Percentiles rank a stretch among this genome's conserved stretches.
phyloP scores from a whole-genome alignment of 2,329 filamentous ascomycete genomes.

The Colletotrichum nymphaeae region DNA sequence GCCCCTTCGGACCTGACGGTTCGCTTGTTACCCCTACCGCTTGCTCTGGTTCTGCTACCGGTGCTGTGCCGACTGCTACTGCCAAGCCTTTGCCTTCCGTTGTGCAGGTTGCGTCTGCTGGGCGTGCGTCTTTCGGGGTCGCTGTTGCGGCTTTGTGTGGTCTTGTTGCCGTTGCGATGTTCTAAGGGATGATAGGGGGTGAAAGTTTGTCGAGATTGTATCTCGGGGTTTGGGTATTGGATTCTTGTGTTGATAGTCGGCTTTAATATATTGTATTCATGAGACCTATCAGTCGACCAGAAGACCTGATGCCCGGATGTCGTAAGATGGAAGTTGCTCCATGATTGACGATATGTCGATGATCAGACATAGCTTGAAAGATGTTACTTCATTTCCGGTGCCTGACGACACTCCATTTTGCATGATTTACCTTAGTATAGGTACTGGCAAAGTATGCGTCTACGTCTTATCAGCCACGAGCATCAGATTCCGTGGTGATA shows the following conservation, averaged over 20 bases:
- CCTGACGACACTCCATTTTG: too few species aligned
- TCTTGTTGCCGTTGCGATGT: neutral
- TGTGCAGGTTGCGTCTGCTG: neutral
- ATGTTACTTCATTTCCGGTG: too few species aligned
- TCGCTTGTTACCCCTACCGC: neutral
- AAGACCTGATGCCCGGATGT: too few species aligned
- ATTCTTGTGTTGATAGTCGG: too few species aligned
- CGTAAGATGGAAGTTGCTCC: too few species aligned
- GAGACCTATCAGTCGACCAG: too few species aligned
- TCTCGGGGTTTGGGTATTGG: too few species aligned
- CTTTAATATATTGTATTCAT: too few species aligned
- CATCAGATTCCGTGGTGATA: constrained; percentile 23
- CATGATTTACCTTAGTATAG: too few species aligned
- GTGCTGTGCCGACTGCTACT: neutral
- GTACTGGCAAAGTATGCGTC: neutral
- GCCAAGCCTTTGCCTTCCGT: neutral
- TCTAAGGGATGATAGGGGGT: neutral
- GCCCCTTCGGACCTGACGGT: neutral
- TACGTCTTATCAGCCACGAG: constrained; percentile 17
- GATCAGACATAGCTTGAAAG: too few species aligned
- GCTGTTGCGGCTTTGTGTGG: neutral
- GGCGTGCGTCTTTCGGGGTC: neutral
- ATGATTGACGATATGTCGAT: too few species aligned
- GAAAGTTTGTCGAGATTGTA: too few species aligned
- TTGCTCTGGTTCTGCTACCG: neutral